Evolutionary conservation across 208 protist genomes (phyloP).

Genomic region (Trypanosoma scelopori): DNA sequence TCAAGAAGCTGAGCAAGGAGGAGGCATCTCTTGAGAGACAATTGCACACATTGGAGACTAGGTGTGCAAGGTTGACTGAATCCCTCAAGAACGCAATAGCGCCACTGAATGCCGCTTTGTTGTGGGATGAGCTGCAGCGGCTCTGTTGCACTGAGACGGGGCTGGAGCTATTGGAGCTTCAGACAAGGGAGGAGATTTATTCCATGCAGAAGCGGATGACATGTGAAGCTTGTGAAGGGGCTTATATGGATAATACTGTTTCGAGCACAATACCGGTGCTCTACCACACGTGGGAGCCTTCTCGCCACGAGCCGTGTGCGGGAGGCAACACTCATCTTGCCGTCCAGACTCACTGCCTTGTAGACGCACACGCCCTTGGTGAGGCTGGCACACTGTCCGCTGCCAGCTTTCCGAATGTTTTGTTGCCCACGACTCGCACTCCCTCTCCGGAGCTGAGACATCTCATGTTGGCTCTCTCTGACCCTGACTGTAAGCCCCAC

Average conservation of each 20-base stretch:
- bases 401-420: neutral
- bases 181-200: constrained; percentile 6
- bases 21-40: constrained; percentile 2
- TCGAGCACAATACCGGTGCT: neutral
- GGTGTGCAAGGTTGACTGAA: neutral
- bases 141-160: constrained; percentile 12
- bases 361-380: neutral
- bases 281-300: neutral
- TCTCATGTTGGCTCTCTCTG: neutral
- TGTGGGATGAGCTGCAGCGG: constrained; percentile 8
- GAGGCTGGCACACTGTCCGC: too few species aligned
- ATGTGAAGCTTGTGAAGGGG: neutral
- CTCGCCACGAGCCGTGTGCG: neutral
- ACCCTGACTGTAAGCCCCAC: neutral
- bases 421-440: neutral
- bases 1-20: neutral
- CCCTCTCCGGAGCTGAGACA: neutral
- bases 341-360: neutral
- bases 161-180: constrained; percentile 4
- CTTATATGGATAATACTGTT: neutral
- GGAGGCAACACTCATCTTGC: neutral
- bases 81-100: neutral
- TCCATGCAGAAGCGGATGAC: neutral
- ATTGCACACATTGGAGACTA: neutral
- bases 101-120: neutral